phyloP scores from a whole-genome alignment of 768 basidiomycete genomes.

The Steccherinum ochraceum region DNA sequence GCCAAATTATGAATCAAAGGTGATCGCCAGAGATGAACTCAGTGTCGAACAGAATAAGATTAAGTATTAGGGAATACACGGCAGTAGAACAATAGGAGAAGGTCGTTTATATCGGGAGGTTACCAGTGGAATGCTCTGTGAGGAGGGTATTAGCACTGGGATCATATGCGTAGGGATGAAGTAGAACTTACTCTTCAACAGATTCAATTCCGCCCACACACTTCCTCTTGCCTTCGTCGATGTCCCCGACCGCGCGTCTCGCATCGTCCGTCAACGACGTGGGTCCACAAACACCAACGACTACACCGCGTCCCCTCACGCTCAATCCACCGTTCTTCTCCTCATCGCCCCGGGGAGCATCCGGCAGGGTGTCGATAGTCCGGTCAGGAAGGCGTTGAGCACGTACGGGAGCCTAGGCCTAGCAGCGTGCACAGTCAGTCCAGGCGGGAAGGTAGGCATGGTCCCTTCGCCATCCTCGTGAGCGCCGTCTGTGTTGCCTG shows the following conservation, averaged over 20 bases:
- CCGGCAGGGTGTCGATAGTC: slow-evolving; percentile 13
- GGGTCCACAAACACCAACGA: slow-evolving; percentile 40
- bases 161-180: not conserved
- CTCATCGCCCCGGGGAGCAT: not conserved
- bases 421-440: slow-evolving; percentile 23
- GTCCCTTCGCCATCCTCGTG: not conserved
- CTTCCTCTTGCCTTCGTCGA: slow-evolving; percentile 27
- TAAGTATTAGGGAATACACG: no score
- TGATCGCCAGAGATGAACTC: no score
- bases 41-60: no score
- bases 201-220: slow-evolving; percentile 35
- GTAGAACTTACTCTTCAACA: slow-evolving; percentile 32
- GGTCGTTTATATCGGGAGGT: no score
- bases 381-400: slow-evolving; percentile 17
- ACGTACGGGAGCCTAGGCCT: slow-evolving; percentile 20
- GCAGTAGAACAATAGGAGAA: no score
- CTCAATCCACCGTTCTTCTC: slow-evolving; percentile 7
- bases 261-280: slow-evolving; percentile 31
- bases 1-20: no score
- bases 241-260: slow-evolving; percentile 26
- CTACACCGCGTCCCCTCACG: slow-evolving; percentile 22
- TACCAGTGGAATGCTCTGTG: slow-evolving; percentile 15
- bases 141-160: not conserved
- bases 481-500: no score
- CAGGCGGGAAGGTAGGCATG: slow-evolving; percentile 17